Conservation (phyloP, 2,329 filamentous ascomycete genomes). For the Trichoderma cornu-damae region DNA sequence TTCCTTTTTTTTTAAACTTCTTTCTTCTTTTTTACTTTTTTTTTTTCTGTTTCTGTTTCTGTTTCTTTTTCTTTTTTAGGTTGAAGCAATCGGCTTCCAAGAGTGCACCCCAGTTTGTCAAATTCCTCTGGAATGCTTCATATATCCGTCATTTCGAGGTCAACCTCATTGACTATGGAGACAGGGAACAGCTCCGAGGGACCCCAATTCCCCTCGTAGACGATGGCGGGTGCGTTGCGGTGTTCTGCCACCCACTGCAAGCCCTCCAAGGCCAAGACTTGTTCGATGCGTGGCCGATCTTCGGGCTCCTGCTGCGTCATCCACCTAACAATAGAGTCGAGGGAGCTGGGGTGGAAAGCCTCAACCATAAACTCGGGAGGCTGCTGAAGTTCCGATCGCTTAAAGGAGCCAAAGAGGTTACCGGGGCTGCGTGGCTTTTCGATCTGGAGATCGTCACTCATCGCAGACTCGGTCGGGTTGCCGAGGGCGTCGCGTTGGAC, state of each 20-base stretch:
- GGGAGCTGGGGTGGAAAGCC: constrained; percentile 61
- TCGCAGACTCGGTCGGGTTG: constrained; percentile 36
- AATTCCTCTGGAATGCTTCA: constrained; percentile 33
- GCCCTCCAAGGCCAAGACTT: constrained; percentile 68
- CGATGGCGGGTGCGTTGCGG: constrained; percentile 80
- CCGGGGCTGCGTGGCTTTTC: constrained; percentile 32
- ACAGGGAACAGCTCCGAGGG: constrained; percentile 54
- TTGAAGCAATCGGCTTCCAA: constrained; percentile 17
- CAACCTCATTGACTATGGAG: constrained; percentile 36
- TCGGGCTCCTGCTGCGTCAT: constrained; percentile 77
- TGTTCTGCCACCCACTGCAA: constrained; percentile 74
- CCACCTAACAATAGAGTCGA: constrained; percentile 78
- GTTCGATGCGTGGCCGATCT: constrained; percentile 66
- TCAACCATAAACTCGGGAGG: constrained; percentile 91
- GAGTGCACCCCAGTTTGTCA: no score
- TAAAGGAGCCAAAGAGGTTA: constrained; percentile 41
- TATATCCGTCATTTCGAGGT: constrained; percentile 58
- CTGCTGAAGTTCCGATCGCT: constrained; percentile 48
- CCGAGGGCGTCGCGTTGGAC: constrained; percentile 68
- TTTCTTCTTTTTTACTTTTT: constrained; percentile 31
- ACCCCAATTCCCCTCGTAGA: constrained; percentile 95
- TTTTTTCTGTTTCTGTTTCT: constrained; percentile 29
- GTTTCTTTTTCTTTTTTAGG: constrained; percentile 28
- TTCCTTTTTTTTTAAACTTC: constrained; percentile 32
- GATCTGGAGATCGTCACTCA: constrained; percentile 32